Base-by-base conservation (phyloP, 495 filamentous ascomycete species). In the Mycothermus thermophilus region DNA sequence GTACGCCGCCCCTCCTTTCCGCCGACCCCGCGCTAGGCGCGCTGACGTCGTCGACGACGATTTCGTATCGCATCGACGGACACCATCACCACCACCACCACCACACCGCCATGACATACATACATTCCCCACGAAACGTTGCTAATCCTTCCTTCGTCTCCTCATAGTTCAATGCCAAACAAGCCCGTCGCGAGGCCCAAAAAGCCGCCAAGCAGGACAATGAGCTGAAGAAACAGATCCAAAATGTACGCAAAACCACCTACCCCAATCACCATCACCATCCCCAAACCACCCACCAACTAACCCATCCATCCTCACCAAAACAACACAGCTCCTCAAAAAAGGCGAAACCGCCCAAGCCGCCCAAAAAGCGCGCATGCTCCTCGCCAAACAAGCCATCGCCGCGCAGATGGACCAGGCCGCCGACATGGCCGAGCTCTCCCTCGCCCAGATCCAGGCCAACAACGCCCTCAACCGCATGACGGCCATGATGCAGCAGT, bases 121-220 rank as follows among this genome's bases (percentile, higher is more conserved):
- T n/a, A n/a, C n/a, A n/a, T n/a, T n/a, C n/a, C n/a, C n/a, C n/a
- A n/a, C n/a, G n/a, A n/a, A n/a, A n/a, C n/a, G 17, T 27, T 15
- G 13, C 37, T 34, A 34, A 34, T 22, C n/a, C 12, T 23, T 13
- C 12, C 22, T 16, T 16, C 23, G 6, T 25, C 6, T 25, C 17
- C 35, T 29, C 12, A 14, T 50, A 86, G 79, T 85, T 88, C 64
- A 85, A 83, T 38, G 75, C 82, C 15, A 87, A 87, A 55, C 78
- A 83, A 56, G 71, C 84, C 35, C 82, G 82, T 37, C 66, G 82
- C 42, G 81, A 88, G 62, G 77, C 82, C 8, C 71, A 71, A 38
- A 86, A 84, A 54, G 83, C 83, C 12, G 72, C 74, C 35, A 86
- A 86, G 57, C 82, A 87, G 54, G 83, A 86, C 54, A 78, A 74